phyloP scores from a whole-genome alignment of 2,329 filamentous ascomycete species.

The Hymenoscyphus linearis region DNA sequence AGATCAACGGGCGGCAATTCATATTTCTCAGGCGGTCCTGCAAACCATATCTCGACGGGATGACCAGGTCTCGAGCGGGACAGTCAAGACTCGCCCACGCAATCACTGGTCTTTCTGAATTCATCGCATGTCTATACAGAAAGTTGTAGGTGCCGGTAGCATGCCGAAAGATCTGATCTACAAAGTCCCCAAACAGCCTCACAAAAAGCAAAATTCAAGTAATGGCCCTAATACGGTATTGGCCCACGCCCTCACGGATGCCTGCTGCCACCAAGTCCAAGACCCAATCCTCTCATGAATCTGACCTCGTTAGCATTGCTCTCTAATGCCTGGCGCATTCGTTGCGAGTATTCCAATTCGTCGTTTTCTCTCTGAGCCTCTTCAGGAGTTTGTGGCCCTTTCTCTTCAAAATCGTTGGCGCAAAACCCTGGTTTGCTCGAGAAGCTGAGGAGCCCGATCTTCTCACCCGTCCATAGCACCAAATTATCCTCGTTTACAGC shows the following conservation, averaged over 20 bases:
- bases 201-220: conserved; percentile 3
- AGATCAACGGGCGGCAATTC: background rate
- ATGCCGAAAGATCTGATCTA: background rate
- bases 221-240: background rate
- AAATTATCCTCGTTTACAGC: conserved; percentile 59
- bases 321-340: conserved; percentile 71
- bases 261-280: conserved; percentile 9
- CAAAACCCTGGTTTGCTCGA: conserved; percentile 46
- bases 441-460: conserved; percentile 67
- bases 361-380: conserved; percentile 47
- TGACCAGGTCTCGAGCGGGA: background rate
- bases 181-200: conserved; percentile 1
- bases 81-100: background rate
- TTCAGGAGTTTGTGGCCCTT: conserved; percentile 33
- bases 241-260: background rate
- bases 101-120: background rate
- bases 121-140: background rate
- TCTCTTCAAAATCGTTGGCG: conserved; percentile 46
- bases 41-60: background rate
- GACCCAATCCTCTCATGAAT: conserved; percentile 64
- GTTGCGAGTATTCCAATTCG: conserved; percentile 57
- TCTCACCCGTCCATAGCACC: conserved; percentile 83
- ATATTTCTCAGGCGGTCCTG: background rate
- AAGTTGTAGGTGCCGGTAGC: background rate
- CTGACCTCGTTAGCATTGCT: conserved; percentile 73